phyloP scores from a whole-genome alignment of 2,329 filamentous ascomycete species.

The Beauveria brongniartii region DNA sequence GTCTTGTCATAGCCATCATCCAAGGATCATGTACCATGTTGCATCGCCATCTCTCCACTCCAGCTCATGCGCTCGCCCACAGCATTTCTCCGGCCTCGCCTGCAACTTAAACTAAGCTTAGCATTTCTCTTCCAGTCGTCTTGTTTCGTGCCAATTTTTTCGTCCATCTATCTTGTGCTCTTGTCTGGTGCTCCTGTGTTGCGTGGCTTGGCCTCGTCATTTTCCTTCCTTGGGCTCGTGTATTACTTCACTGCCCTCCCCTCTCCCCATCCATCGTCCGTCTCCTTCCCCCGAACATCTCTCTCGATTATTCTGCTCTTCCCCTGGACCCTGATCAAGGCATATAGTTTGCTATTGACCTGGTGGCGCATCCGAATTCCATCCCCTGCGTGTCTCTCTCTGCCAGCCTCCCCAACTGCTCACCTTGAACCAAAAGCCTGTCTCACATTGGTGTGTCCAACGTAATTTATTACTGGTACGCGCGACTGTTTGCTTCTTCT shows the following conservation, averaged over 20 bases:
- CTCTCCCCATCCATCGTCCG: not conserved
- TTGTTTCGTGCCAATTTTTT: not conserved
- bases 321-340: not conserved
- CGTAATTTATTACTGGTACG: slow-evolving; percentile 6
- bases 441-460: slow-evolving; percentile 6
- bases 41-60: slow-evolving; percentile 4
- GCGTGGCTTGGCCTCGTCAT: not conserved
- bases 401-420: not conserved
- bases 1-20: slow-evolving; percentile 2
- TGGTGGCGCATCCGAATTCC: not conserved
- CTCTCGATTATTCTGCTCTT: not conserved
- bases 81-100: not conserved
- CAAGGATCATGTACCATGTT: not conserved
- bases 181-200: not conserved
- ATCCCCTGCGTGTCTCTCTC: slow-evolving; percentile 8
- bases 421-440: not conserved
- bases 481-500: slow-evolving; percentile 9
- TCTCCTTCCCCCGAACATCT: not conserved
- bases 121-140: not conserved
- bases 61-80: not conserved
- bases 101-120: not conserved
- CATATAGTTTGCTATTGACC: not conserved
- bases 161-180: not conserved
- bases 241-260: not conserved
- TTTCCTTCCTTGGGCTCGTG: not conserved